Percentiles rank a stretch among this genome's conserved stretches.
Conservation (phyloP, 2,329 filamentous ascomycete genomes). For the Botryotinia convoluta region DNA sequence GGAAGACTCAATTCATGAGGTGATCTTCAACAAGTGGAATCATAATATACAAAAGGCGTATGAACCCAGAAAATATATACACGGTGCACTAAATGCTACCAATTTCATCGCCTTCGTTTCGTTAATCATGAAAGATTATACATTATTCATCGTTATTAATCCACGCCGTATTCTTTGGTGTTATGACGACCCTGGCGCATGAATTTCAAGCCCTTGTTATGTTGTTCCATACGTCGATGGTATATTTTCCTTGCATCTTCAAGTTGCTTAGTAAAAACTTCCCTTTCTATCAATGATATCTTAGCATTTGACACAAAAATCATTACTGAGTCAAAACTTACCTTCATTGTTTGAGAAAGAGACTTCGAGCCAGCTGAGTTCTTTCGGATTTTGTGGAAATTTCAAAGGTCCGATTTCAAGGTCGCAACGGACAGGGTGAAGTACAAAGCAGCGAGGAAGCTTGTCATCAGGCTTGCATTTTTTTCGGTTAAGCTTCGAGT, state of each 20-base stretch:
- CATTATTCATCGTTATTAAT: background rate
- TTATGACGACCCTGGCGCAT: background rate
- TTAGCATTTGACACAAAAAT: background rate
- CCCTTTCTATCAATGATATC: background rate
- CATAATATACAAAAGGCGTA: background rate
- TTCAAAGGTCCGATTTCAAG: slow-evolving; percentile 5
- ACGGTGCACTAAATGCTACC: background rate
- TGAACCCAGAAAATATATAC: background rate
- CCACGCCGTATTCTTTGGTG: background rate
- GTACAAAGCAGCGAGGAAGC: slow-evolving; percentile 1
- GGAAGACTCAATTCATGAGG: background rate
- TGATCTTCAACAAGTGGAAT: background rate
- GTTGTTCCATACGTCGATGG: background rate
- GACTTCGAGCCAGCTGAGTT: slow-evolving; percentile 11
- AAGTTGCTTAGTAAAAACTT: background rate
- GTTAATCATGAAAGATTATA: background rate
- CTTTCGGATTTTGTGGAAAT: background rate
- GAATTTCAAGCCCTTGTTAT: background rate
- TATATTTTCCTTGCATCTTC: background rate
- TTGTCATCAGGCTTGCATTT: slow-evolving; percentile 4
- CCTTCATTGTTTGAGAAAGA: background rate
- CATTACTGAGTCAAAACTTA: background rate
- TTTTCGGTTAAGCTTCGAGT: background rate
- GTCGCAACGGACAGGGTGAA: background rate
- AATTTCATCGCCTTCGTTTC: background rate